Conservation (phyloP, 169 alveolate species). For the Eimeria sp. region DNA sequence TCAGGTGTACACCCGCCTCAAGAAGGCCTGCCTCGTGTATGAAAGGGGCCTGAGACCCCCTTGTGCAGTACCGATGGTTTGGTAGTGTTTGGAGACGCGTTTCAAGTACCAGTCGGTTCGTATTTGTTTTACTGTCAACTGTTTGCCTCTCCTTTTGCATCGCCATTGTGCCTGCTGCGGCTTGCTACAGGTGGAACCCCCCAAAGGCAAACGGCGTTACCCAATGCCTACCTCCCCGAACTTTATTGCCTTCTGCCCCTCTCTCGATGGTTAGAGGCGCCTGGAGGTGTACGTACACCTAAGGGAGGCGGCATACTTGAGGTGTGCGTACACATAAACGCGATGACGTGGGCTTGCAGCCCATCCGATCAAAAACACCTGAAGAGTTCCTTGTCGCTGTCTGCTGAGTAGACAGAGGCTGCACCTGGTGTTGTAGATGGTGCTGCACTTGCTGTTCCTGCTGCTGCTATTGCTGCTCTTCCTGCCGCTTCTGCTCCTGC, state of each 20-base stretch:
- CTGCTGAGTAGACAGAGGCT: not conserved
- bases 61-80: not conserved
- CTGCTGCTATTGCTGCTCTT: not conserved
- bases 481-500: not conserved
- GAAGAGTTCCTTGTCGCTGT: not conserved
- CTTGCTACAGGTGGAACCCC: not conserved
- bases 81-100: not conserved
- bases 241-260: not conserved
- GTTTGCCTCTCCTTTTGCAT: not conserved
- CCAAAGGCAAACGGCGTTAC: slow-evolving; percentile 4
- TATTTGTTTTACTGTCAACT: not conserved
- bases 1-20: not conserved
- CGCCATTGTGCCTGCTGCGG: not conserved
- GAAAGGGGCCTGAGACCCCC: too few species aligned
- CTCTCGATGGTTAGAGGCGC: not conserved
- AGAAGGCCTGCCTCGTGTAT: too few species aligned
- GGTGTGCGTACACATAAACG: not conserved
- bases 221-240: not conserved
- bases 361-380: not conserved
- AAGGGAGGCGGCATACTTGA: not conserved
- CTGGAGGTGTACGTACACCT: not conserved
- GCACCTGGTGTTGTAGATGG: not conserved
- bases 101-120: not conserved
- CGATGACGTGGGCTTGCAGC: not conserved
- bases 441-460: not conserved